These are phyloP conservation scores for Monosporozyma aquatica DNA, from an alignment of 805 yeast genomes.

Conservation along the genomic window DNA sequence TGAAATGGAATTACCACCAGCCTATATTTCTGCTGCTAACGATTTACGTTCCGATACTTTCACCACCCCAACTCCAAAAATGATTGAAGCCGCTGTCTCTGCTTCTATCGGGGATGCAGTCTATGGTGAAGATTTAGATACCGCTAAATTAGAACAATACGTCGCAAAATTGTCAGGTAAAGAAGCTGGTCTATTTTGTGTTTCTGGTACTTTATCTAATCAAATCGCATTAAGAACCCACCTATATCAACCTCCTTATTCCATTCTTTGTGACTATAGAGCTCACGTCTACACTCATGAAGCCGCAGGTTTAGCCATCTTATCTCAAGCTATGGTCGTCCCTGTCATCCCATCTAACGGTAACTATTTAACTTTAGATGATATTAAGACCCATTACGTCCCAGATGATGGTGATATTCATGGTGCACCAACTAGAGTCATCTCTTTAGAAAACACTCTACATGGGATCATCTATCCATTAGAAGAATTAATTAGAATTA, in stretches of 20 bases:
- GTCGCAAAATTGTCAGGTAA: constrained; percentile 68
- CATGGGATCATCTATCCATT: constrained; percentile 76
- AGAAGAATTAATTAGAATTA: constrained; percentile 65
- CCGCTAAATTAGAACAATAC: constrained; percentile 51
- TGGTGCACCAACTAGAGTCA: constrained; percentile 76
- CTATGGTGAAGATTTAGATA: constrained; percentile 73
- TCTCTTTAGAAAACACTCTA: constrained; percentile 80
- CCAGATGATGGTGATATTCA: constrained; percentile 80
- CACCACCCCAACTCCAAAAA: constrained; percentile 72
- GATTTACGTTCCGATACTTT: constrained; percentile 76
- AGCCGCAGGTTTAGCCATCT: constrained; percentile 84
- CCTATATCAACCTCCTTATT: constrained; percentile 61
- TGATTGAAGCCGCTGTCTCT: constrained; percentile 50
- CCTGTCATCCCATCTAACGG: constrained; percentile 78
- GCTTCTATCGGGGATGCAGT: constrained; percentile 80
- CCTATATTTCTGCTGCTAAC: constrained; percentile 31
- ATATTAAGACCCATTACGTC: constrained; percentile 50
- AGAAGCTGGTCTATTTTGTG: constrained; percentile 73
- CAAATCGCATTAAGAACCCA: constrained; percentile 77
- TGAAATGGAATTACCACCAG: constrained; percentile 22
- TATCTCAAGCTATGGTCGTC: constrained; percentile 86
- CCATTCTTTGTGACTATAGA: constrained; percentile 78
- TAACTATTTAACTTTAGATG: constrained; percentile 67
- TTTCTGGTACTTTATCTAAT: constrained; percentile 84
- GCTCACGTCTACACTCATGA: constrained; percentile 78